phyloP scores from a whole-genome alignment of 1,284 basidiomycete species.

The Pseudozyma pruni region DNA sequence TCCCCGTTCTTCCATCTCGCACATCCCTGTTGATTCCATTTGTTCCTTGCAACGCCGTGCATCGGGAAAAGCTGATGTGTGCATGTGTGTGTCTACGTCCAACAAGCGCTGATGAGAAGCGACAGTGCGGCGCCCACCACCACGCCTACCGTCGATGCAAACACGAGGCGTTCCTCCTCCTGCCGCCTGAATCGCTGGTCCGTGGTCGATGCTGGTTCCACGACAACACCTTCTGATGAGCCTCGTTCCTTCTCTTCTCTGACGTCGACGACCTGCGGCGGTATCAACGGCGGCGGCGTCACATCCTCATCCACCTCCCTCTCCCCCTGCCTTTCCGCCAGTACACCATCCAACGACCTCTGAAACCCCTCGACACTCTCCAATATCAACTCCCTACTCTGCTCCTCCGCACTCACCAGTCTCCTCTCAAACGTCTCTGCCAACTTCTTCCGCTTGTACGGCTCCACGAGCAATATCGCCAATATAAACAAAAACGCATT shows the following conservation, averaged over 20 bases:
- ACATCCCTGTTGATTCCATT: neutral
- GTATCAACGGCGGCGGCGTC: neutral
- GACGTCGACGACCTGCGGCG: neutral
- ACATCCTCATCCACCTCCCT: neutral
- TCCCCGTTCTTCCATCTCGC: neutral
- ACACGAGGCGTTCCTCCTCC: constrained; percentile 32
- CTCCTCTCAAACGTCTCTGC: constrained; percentile 63
- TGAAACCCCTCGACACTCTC: constrained; percentile 44
- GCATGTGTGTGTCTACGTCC: constrained; percentile 18
- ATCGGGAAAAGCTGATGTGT: no score
- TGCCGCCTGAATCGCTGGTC: neutral
- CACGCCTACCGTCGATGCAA: constrained; percentile 41
- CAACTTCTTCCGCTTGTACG: constrained; percentile 65
- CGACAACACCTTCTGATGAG: no score
- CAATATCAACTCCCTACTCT: constrained; percentile 36
- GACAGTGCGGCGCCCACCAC: constrained; percentile 38
- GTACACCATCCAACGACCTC: constrained; percentile 11
- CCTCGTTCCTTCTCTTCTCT: neutral
- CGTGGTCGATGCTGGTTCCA: neutral
- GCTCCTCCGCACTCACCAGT: constrained; percentile 54
- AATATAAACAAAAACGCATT: constrained; percentile 64
- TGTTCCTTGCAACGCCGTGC: neutral
- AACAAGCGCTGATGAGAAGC: constrained; percentile 40
- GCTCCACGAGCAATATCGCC: constrained; percentile 64
- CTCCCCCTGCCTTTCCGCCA: neutral